These are phyloP conservation scores for Malassezia brasiliensis DNA, from an alignment of 1,284 basidiomycete genomes.

Conservation along the genomic window DNA sequence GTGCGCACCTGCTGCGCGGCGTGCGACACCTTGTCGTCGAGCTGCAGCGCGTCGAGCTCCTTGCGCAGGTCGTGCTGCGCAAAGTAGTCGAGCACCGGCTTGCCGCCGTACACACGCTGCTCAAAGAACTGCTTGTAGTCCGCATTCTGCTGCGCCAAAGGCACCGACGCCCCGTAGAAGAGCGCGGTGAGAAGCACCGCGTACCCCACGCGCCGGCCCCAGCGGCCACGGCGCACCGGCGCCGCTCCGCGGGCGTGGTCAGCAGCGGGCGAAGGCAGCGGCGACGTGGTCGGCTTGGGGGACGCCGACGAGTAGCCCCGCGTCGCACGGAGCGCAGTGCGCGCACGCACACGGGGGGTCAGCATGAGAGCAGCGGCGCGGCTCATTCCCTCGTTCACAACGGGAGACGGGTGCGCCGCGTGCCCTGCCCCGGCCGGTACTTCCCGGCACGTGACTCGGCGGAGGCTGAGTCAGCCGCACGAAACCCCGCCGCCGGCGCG, in stretches of 20 bases:
- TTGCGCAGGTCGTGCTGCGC: conserved; percentile 30
- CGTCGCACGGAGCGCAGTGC: not conserved
- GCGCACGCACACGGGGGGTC: conserved; percentile 4
- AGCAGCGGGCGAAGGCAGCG: not conserved
- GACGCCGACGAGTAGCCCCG: not conserved
- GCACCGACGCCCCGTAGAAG: conserved; percentile 42
- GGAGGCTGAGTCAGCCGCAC: conserved; percentile 2
- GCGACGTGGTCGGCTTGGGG: not conserved
- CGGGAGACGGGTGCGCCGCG: not conserved
- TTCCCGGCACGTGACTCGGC: not conserved
- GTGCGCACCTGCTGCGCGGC: conserved; percentile 54
- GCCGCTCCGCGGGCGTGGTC: too few species aligned
- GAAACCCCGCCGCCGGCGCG: not conserved
- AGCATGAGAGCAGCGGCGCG: conserved; percentile 13
- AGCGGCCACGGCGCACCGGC: not conserved
- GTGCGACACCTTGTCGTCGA: conserved; percentile 54
- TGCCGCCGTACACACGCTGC: conserved; percentile 64
- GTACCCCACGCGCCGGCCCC: conserved; percentile 16
- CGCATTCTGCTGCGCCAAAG: conserved; percentile 35
- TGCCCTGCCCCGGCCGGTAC: not conserved
- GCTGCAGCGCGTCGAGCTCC: conserved; percentile 25
- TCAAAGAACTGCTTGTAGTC: conserved; percentile 64
- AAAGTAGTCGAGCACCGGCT: conserved; percentile 54
- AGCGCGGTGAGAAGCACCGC: conserved; percentile 25
- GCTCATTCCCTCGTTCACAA: conserved; percentile 6